Base-by-base conservation (phyloP, 2,329 filamentous ascomycete species). In the Fusarium pseudoanthophilum region DNA sequence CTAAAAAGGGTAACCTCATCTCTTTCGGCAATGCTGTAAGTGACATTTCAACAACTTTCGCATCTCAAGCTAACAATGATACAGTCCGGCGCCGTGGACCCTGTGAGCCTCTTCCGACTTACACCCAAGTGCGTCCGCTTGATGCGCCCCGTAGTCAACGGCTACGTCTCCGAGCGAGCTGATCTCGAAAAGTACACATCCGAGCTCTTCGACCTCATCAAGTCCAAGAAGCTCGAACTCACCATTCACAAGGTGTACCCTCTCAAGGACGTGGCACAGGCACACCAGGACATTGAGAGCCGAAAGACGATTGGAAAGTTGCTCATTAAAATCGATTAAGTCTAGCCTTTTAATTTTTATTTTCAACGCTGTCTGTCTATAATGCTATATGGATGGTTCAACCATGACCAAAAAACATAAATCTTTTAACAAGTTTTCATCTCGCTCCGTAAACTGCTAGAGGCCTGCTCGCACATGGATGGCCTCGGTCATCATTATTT, bases 291-390 rank as follows among this genome's bases (percentile, higher is more conserved):
- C 81, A 87, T 98, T 49, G 93, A 97, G 83, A 89, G 93, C 46
- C 87, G 95, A 76, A 93, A 92, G 85, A 96, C 94, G 4, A 93
- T 90, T 16, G 95, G 95, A 24, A 97, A 97, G 85, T 82, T 97
- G 71, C 81, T 98, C 63, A 81, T 97, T 78, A 91, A 91, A 83
- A 87, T 90, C 52, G 91, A 84, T 74, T 82, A 78, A 68, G 69
- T 68, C 67, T 63, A 71, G 67, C 51, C 53, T 53, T 59, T 43
- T 45, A 36, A 36, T 67, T 67, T 72, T 72, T 26, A 58, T 73
- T 67, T 71, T 67, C 46, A 69, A 67, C 71, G 64, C 64, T 72
- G 62, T 55, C 46, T 72, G 58, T 73, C 71, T 76, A 74, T 69
- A 67, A 73, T 76, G 74, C 65, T 67, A 71, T 68, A 73, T 62